Evolutionary conservation across 2,329 filamentous ascomycete genomes (phyloP), one percentile per base, ranked within the genome.

Genomic region (Alternaria triticina): DNA sequence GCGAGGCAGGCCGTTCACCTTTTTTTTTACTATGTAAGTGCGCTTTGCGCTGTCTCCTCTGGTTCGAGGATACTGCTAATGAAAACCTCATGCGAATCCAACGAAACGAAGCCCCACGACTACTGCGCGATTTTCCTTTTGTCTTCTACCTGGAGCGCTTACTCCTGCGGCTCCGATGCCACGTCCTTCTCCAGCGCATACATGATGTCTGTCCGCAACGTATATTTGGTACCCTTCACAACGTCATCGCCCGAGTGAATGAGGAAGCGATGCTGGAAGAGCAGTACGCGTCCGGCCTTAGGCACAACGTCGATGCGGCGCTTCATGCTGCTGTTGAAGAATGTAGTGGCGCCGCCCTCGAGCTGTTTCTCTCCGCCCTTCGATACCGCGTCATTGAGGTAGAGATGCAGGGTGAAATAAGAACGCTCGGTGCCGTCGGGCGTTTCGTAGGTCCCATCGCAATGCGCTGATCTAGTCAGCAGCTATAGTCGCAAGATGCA

Each of bases 1-100:
- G 86, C 87, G 89, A 87, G 90, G 90, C 88, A 87, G 90, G 88
- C 88, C 71, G 89, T 88, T 90, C 90, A 87, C 83, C 65, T 79
- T 80, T 83, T 81, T 81, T 83, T 81, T 79, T 79, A 70, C 68
- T 66, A 82, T 79, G 84, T 87, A 75, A 82, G 86, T 87, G 44
- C 44, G 43, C 52, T 43, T 17, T 54, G 20, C 57, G 27, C 27
- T 17, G 7, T 30, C 28, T 5, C 61, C 40, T 28, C 33, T 30
- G 54, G 63, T 66, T 71, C 54, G 54, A 72, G 81, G 77, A 82
- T 83, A 80, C 81, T 83, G 67, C 81, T 83, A 77, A 83, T 60
- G 10, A 66, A 64, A 25, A 40, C 23, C 23, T 10, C 22, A 54
- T 20, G 45, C 44, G 8, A 58, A 52, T 10, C 11, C 20, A 25